Conservation (phyloP, 1,284 basidiomycete species). For the Quambalaria eucalypti region DNA sequence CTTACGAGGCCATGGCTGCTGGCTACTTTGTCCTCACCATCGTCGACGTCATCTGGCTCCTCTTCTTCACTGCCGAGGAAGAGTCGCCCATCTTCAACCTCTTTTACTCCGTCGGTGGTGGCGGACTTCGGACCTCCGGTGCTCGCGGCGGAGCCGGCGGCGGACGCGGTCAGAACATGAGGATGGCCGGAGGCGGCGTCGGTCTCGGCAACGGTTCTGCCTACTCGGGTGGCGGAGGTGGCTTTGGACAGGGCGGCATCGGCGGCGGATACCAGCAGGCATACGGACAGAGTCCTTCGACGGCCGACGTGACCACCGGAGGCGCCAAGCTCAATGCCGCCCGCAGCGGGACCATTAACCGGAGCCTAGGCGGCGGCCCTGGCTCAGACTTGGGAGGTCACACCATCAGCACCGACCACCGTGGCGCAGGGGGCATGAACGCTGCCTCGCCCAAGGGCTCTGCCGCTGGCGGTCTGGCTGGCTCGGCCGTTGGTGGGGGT, state of each 20-base stretch:
- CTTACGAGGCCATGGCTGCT: constrained; percentile 62
- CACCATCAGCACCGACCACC: not conserved
- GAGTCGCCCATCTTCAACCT: constrained; percentile 72
- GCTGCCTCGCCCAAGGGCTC: not conserved
- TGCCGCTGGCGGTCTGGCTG: not conserved
- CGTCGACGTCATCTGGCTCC: constrained; percentile 77
- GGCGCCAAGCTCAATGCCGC: not conserved
- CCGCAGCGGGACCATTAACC: too few relatives aligned
- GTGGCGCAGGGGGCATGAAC: constrained; percentile 1
- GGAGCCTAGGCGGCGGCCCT: not conserved
- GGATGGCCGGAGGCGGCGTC: constrained; percentile 6
- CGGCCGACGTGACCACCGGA: constrained; percentile 30
- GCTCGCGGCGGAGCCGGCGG: constrained; percentile 49
- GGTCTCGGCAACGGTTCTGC: constrained; percentile 19
- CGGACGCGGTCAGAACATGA: constrained; percentile 5
- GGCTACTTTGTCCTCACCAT: constrained; percentile 88
- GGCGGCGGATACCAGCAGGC: constrained; percentile 31
- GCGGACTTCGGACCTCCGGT: constrained; percentile 69
- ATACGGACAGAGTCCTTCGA: constrained; percentile 34
- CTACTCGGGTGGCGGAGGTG: constrained; percentile 11
- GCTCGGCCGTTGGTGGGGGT: constrained; percentile 4
- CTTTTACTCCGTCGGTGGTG: constrained; percentile 76
- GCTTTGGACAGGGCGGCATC: constrained; percentile 11
- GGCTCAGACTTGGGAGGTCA: constrained; percentile 4
- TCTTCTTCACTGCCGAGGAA: constrained; percentile 92